phyloP scores from a whole-genome alignment of 2,329 filamentous ascomycete species.

The Aureobasidium sp. region DNA sequence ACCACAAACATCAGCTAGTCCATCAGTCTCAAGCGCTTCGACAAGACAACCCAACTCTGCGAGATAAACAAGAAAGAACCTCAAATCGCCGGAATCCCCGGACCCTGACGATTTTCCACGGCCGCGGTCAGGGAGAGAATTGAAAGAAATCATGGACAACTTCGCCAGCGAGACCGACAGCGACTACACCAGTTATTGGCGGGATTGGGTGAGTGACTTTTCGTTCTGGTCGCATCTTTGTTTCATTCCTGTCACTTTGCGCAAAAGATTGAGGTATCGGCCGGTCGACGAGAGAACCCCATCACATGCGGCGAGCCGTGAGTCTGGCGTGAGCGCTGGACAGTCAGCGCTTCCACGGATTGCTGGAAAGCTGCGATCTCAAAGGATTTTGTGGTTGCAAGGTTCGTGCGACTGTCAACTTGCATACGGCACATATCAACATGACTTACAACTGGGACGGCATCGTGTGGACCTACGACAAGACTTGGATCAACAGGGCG shows the following conservation, averaged over 20 bases:
- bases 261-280: not conserved
- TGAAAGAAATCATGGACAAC: conserved; percentile 66
- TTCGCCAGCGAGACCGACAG: conserved; percentile 97
- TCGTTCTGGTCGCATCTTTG: not conserved
- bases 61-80: not conserved
- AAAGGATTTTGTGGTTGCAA: not conserved
- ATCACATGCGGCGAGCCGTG: not conserved
- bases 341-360: not conserved
- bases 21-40: not conserved
- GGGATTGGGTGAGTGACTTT: conserved; percentile 79
- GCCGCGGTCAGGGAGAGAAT: not conserved
- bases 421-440: not conserved
- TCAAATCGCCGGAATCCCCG: not conserved
- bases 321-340: conserved; percentile 3
- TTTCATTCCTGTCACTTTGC: not conserved
- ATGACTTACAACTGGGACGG: not conserved
- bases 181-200: conserved; percentile 98
- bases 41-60: not conserved
- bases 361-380: not conserved
- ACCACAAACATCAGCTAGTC: not conserved
- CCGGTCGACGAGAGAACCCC: not conserved
- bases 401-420: not conserved
- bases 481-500: not conserved
- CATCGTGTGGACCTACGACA: not conserved
- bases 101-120: not conserved